Percentiles rank a stretch among this genome's conserved stretches.
These are phyloP conservation scores for Lasiodiplodia sp. DNA, from an alignment of 2,329 filamentous ascomycete genomes.

Conservation along the genomic window DNA sequence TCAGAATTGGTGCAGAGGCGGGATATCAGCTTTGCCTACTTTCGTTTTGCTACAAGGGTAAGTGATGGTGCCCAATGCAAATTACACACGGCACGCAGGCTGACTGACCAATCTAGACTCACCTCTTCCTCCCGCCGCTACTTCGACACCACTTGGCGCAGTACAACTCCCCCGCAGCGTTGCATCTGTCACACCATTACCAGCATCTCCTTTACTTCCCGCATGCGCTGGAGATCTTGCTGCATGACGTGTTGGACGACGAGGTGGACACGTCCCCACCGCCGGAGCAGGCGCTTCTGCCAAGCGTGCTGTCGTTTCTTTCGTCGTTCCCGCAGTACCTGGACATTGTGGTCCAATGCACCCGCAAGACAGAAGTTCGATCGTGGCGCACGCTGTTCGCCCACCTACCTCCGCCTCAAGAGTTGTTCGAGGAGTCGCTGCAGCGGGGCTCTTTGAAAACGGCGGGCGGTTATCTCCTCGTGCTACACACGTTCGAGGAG, in stretches of 20 bases:
- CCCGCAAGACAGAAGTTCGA: constrained; percentile 92
- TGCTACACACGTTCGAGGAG: constrained; percentile 80
- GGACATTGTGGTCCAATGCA: constrained; percentile 95
- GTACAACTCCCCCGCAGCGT: constrained; percentile 79
- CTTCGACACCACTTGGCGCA: constrained; percentile 79
- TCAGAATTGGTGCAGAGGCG: constrained; percentile 91
- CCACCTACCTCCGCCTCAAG: constrained; percentile 86
- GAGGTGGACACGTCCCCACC: constrained; percentile 76
- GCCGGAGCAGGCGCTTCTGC: constrained; percentile 58
- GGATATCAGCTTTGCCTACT: constrained; percentile 88
- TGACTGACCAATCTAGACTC: constrained; percentile 68
- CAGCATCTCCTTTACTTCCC: constrained; percentile 89
- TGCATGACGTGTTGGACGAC: constrained; percentile 93
- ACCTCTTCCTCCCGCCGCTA: constrained; percentile 89
- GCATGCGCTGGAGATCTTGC: constrained; percentile 87
- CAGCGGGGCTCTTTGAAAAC: constrained; percentile 88
- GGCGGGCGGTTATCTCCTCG: constrained; percentile 93
- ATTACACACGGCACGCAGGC: constrained; percentile 7
- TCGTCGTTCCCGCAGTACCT: constrained; percentile 76
- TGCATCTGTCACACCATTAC: constrained; percentile 84
- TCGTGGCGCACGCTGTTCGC: constrained; percentile 95
- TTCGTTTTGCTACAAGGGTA: constrained; percentile 87
- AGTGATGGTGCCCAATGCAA: constrained; percentile 42
- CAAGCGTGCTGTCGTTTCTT: constrained; percentile 61
- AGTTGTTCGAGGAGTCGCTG: constrained; percentile 92